Evolutionary conservation across 2,329 filamentous ascomycete genomes (phyloP), one percentile per base, ranked within the genome.

Genomic region (Alternaria panax): DNA sequence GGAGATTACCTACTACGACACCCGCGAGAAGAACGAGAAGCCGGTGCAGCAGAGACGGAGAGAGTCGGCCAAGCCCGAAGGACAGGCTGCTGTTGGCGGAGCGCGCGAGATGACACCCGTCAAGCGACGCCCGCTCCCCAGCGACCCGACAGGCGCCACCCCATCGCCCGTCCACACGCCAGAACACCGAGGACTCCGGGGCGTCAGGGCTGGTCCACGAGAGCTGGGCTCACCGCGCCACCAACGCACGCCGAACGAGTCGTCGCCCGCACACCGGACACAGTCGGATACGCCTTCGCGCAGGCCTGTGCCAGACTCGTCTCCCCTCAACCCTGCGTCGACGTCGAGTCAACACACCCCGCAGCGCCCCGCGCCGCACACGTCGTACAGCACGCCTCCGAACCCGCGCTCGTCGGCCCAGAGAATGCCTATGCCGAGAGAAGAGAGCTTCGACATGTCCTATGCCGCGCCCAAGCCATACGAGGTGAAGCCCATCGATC

Each of bases 1-100:
- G 65, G 95, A 99, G 80, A 89, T 97, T 79, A 99, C 95, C 41
- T 99, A 91, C 80, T 99, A 98, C 82, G 95, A 99, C 77, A 89
- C 86, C 56, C 86, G 94, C 25, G 91, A 92, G 20, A 95, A 95
- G 79, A 85, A 86, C 12, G 92, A 96, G 60, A 93, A 90, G 79
- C 80, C 84, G 1, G 80, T 80, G 7, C 79, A 77, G 28, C 84
- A 87, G 61, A 89, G 86, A 66, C 73, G 80, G 85, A 59, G 87
- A 80, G 69, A 72, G 61, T 64, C 64, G 54, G 28, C 77, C 22
- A 80, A 66, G 57, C 63, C 54, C 34, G 78, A 72, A 57, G 78
- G 52, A 47, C 71, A 75, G 59, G 81, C 78, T 59, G 78, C 70
- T 62, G 79, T 77, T 53, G 75, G 78, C 57, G 79, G 54, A 77